Evolutionary conservation across 2,329 filamentous ascomycete species (phyloP).

Genomic region (Neofusicoccum umdonicola): DNA sequence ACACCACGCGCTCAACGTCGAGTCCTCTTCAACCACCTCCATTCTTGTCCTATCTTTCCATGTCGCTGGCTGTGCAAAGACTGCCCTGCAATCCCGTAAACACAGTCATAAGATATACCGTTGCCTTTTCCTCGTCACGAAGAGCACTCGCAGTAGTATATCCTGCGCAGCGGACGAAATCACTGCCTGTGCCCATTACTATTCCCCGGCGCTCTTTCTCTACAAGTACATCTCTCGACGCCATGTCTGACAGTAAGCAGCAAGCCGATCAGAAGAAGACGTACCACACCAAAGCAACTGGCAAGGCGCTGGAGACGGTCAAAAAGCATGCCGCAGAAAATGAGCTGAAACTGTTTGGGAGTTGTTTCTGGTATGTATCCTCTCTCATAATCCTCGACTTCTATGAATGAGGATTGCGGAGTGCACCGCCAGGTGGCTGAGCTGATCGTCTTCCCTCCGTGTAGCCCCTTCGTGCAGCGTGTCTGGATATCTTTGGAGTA

Average conservation of each 20-base stretch:
- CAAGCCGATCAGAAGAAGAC: constrained; percentile 54
- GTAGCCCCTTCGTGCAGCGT: constrained; percentile 77
- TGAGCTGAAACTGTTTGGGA: constrained; percentile 74
- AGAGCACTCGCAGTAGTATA: not conserved
- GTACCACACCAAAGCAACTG: constrained; percentile 70
- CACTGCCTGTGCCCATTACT: not conserved
- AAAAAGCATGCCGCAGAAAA: constrained; percentile 68
- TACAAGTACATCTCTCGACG: constrained; percentile 42
- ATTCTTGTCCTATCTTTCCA: not conserved
- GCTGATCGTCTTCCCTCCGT: not conserved
- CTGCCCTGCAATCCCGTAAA: not conserved
- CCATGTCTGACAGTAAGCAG: constrained; percentile 45
- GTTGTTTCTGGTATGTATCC: constrained; percentile 71
- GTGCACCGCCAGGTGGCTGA: no score
- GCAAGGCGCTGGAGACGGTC: constrained; percentile 66
- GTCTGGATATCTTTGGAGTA: constrained; percentile 86
- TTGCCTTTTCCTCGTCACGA: not conserved
- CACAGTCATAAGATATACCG: not conserved
- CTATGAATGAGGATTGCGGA: no score
- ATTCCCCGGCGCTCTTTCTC: not conserved
- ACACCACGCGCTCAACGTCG: not conserved
- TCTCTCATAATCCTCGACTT: no score
- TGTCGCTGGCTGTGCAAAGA: not conserved
- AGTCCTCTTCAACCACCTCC: not conserved
- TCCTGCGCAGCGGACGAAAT: not conserved